Evolutionary conservation across 2,329 filamentous ascomycete genomes (phyloP).

Genomic region (Phoma herbarum): DNA sequence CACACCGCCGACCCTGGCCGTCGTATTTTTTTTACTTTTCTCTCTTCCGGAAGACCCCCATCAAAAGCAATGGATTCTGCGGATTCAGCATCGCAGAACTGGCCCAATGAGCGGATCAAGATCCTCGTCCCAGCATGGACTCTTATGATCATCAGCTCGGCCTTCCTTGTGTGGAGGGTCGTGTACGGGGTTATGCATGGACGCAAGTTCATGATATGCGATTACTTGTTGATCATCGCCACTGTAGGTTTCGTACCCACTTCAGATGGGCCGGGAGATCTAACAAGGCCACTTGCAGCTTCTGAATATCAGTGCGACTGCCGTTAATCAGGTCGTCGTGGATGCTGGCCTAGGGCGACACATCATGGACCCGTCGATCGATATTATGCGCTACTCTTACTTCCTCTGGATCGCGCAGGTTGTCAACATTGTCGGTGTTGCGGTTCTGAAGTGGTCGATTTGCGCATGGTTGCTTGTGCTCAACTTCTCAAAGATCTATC

Average conservation of each 20-base stretch:
- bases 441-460: conserved; percentile 43
- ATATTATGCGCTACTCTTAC: conserved; percentile 32
- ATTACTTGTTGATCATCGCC: conserved; percentile 41
- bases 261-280: conserved; percentile 5
- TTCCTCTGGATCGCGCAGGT: conserved; percentile 38
- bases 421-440: conserved; percentile 41
- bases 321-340: conserved; percentile 25
- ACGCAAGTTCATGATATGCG: conserved; percentile 36
- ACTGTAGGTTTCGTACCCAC: conserved; percentile 28
- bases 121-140: conserved; percentile 33
- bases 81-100: conserved; percentile 28
- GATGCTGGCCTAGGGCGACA: conserved; percentile 35
- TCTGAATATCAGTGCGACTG: conserved; percentile 30
- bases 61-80: conserved; percentile 21
- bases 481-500: conserved; percentile 40
- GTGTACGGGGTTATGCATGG: conserved; percentile 30
- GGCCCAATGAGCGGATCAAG: conserved; percentile 34
- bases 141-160: conserved; percentile 31
- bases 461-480: conserved; percentile 42
- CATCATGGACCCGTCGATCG: conserved; percentile 34
- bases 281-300: conserved; percentile 21
- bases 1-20: not conserved
- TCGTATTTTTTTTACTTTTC: conserved; percentile 1
- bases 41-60: conserved; percentile 3
- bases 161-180: conserved; percentile 38